Evolutionary conservation across 2,329 filamentous ascomycete species (phyloP).

Genomic region (Neocucurbitaria cava): DNA sequence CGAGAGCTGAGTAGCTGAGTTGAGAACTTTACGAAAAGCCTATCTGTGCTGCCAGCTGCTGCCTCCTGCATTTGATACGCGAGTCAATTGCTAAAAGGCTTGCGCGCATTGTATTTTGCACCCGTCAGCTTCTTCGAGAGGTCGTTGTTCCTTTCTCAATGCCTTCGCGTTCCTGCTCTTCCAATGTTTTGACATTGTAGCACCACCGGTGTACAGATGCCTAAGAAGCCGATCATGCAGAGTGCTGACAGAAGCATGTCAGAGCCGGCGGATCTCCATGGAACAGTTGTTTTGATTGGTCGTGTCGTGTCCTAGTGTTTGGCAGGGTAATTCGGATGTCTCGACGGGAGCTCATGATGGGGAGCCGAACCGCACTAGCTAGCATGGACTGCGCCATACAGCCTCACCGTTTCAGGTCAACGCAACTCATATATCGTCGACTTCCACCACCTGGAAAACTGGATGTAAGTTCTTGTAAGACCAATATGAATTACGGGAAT

Average conservation of each 20-base stretch:
- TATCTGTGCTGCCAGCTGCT: neutral
- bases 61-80: no score
- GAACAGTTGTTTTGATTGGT: neutral
- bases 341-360: slow-evolving; percentile 9
- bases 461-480: neutral
- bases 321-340: slow-evolving; percentile 2
- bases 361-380: slow-evolving; percentile 15
- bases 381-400: slow-evolving; percentile 3
- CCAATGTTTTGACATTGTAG: neutral
- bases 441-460: neutral
- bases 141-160: neutral
- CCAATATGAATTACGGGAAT: no score
- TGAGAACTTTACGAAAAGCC: neutral
- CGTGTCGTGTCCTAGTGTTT: slow-evolving; percentile 5
- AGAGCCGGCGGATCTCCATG: slow-evolving; percentile 11
- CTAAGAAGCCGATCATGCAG: neutral
- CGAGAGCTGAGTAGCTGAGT: neutral
- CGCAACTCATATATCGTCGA: neutral
- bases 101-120: neutral
- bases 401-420: neutral
- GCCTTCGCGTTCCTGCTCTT: neutral
- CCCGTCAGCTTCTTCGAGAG: neutral
- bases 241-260: slow-evolving; percentile 5
- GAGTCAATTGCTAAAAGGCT: neutral
- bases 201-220: neutral